Evolutionary conservation across 2,329 filamentous ascomycete species (phyloP), one percentile per base, ranked within the genome.

Genomic region (Diplodia intermedia): DNA sequence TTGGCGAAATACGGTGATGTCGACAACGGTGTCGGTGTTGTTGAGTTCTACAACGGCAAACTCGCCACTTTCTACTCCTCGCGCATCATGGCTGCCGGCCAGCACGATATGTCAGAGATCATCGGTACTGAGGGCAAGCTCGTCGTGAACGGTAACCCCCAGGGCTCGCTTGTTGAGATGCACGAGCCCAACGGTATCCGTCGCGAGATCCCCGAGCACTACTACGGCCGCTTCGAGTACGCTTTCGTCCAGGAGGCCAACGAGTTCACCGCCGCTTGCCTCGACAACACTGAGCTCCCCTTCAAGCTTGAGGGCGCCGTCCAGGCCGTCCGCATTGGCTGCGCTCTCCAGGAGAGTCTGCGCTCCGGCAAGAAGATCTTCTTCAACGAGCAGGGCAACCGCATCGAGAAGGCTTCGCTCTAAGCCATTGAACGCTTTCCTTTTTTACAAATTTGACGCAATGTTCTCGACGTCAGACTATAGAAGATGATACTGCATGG

Each of bases 31-130:
- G 82, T 89, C 0, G 89, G 87, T 3, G 79, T 90, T 20, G 84
- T 90, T 15, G 89, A 91, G 77, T 91, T 91, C 77, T 85, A 84
- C 73, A 84, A 83, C 62, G 87, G 86, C 53, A 85, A 86, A 73
- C 86, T 91, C 55, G 88, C 88, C 1, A 88, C 90, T 74, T 85
- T 90, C 69, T 91, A 88, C 76, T 83, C 82, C 52, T 86, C 82
- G 11, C 82, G 88, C 15, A 91, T 90, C 86, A 91, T 90, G 85
- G 86, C 88, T 0, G 85, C 86, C 0, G 89, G 89, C 0, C 88
- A 91, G 76, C 86, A 90, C 70, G 89, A 91, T 75, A 86, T 83
- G 69, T 89, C 88, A 0, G 88, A 90, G 78, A 85, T 91, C 70
- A 88, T 90, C 66, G 89, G 88, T 14, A 91, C 89, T 1, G 82